Base-by-base conservation (phyloP, 2,329 filamentous ascomycete genomes). In the Fusarium sp. region DNA sequence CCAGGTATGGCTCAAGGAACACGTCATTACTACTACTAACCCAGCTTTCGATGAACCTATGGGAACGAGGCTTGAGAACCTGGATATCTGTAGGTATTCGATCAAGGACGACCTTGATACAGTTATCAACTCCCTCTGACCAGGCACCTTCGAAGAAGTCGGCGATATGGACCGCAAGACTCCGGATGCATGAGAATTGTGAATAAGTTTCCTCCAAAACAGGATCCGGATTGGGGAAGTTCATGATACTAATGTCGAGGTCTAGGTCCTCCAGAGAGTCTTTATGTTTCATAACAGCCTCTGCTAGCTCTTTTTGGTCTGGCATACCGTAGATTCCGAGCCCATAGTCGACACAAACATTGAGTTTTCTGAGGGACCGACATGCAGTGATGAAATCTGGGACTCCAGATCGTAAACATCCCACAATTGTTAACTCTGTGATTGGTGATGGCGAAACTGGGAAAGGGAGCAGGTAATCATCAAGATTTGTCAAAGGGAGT, bases 41-140 rank as follows among this genome's bases (percentile, higher is more conserved):
- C 38, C 49, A 57, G 3, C 8, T 23, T 1, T 7, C 16, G 1
- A 37, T 28, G 42, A 30, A 37, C 1, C 0, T 15, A 0, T 3
- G 18, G 4, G 30, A 21, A 28, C 21, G 37, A 18, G 9, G 13
- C 11, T 7, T 56, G 30, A 61, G 37, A 23, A 19, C 3, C 7
- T 56, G 13, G 6, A 35, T 12, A 6, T 2, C 9, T 10, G n/a
- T 0, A 16, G 59, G 59, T 37, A 57, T 43, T 1, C 38, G 23
- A 30, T 30, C 9, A 5, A 57, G 49, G 4, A 30, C 21, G 21
- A 44, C 6, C 6, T 21, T 23, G 5, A 13, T 21, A 23, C 1
- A 5, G 3, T 19, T 4, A 2, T 10, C 23, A 21, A 1, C 2
- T 19, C 1, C 18, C 4, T 2, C 1, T 18, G 30, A 23, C 16